Base-by-base conservation (phyloP, 345 rosid genomes). In the Syzygium grande region DNA sequence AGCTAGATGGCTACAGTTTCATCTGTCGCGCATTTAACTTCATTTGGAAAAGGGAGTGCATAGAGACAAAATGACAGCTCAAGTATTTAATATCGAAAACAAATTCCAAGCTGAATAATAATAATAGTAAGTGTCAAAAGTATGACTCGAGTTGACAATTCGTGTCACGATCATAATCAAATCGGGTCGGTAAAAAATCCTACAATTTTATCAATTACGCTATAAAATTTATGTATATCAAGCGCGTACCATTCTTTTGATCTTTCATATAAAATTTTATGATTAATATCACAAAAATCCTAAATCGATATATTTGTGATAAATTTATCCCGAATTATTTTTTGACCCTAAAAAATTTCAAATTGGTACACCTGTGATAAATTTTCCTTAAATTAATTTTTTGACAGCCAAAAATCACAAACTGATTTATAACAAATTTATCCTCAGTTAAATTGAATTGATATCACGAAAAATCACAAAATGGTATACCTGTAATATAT, bases 291-390 rank as follows among this genome's bases (percentile, higher is more conserved):
- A 61, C 6, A 14, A 61, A 61, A 61, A 6, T 2, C 3, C 14
- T 0, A n/a, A n/a, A n/a, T 13, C 14, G 4, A 2, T 51, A 51
- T 51, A 14, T 1, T 12, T 51, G 12, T 51, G 15, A 51, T 12
- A 51, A 51, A 51, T 11, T 51, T 12, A 51, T 14, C 15, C 14
- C 5, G 4, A 51, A 51, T 2, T 51, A 51, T 51, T 51, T 51
- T 51, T 51, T 51, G 11, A 11, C 1, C 52, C 3, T 14, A 4
- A 11, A 51, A 51, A 51, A 51, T 3, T 3, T 5, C 3, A 51
- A 51, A 5, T 1, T 5, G 13, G 4, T 61, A n/a, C 2, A 14
- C 7, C 1, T 15, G 2, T 52, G 21, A 52, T 17, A 52, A 1
- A 52, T 52, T 52, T 51, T 3, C 13, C 52, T 0, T 9, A 51